Conservation (phyloP, 148 eudicot species). For the Camellia sinensis region DNA sequence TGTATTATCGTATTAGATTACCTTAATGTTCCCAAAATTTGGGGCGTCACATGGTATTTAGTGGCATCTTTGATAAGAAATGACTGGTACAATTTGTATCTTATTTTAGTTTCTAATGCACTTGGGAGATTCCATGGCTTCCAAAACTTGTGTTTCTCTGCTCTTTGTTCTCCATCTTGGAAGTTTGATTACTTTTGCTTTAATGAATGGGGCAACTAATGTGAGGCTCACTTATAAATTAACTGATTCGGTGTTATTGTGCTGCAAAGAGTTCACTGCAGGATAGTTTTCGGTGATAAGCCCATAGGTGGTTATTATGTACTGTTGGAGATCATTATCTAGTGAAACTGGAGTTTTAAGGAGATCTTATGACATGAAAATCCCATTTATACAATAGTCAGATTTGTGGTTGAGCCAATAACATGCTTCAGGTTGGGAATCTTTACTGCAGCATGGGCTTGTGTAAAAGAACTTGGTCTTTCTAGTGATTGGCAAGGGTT, state of each 20-base stretch:
- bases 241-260: not conserved
- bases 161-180: slow-evolving; percentile 5
- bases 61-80: not conserved
- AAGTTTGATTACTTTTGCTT: slow-evolving; percentile 7
- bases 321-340: not conserved
- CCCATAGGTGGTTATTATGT: not conserved
- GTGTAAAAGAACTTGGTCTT: not conserved
- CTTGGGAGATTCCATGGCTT: not conserved
- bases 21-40: too few relatives aligned
- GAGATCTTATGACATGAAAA: too few relatives aligned
- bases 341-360: not conserved
- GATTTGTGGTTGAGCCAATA: not conserved
- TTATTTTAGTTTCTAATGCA: not conserved
- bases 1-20: too few relatives aligned
- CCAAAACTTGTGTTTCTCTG: not conserved
- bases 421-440: not conserved
- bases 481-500: not conserved
- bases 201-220: slow-evolving; percentile 12
- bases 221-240: not conserved
- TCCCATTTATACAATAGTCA: not conserved
- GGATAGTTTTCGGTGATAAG: not conserved
- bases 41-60: too few relatives aligned
- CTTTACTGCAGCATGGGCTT: not conserved
- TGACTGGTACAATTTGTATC: not conserved
- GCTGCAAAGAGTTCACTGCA: not conserved